Percentiles rank a stretch among this genome's conserved stretches.
phyloP scores from a whole-genome alignment of 371 early-diverging fungal species.

The Rhizopus microsporus region DNA sequence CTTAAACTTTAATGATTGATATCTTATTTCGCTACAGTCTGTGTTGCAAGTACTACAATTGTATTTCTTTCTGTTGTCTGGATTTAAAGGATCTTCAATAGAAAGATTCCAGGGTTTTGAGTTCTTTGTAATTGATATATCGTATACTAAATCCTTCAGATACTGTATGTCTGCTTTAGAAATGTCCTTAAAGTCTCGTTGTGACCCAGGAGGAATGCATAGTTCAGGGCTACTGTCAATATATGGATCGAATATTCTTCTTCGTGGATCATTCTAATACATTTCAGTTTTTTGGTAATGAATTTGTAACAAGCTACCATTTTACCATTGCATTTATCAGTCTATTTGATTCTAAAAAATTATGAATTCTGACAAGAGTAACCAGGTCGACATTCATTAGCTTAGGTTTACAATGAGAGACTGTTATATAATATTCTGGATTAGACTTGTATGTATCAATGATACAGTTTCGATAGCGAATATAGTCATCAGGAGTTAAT shows the following conservation, averaged over 20 bases:
- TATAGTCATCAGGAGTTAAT: slow-evolving; percentile 86
- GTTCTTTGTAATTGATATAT: slow-evolving; percentile 12
- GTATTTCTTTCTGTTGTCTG: slow-evolving; percentile 33
- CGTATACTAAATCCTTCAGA: slow-evolving; percentile 33
- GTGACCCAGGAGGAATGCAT: slow-evolving; percentile 27
- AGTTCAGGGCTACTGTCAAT: slow-evolving; percentile 44
- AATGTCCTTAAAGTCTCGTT: slow-evolving; percentile 32
- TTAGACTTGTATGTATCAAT: slow-evolving; percentile 89
- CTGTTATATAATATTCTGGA: slow-evolving; percentile 91
- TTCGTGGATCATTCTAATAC: slow-evolving; percentile 45
- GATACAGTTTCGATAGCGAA: slow-evolving; percentile 92
- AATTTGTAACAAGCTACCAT: neutral
- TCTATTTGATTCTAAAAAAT: slow-evolving; percentile 96
- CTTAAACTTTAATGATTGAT: slow-evolving; percentile 41
- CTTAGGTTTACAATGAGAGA: slow-evolving; percentile 91
- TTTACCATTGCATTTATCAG: slow-evolving; percentile 94
- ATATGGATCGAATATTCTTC: slow-evolving; percentile 41
- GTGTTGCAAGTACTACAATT: slow-evolving; percentile 32
- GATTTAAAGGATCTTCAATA: slow-evolving; percentile 31
- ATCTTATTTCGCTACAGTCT: slow-evolving; percentile 43
- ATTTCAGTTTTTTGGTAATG: neutral
- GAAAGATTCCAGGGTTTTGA: slow-evolving; percentile 26
- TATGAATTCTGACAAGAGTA: slow-evolving; percentile 91
- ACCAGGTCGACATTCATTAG: slow-evolving; percentile 88
- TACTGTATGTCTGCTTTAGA: slow-evolving; percentile 29